These are phyloP conservation scores for Silene latifolia DNA, from an alignment of 148 eudicot species.

Conservation along the genomic window DNA sequence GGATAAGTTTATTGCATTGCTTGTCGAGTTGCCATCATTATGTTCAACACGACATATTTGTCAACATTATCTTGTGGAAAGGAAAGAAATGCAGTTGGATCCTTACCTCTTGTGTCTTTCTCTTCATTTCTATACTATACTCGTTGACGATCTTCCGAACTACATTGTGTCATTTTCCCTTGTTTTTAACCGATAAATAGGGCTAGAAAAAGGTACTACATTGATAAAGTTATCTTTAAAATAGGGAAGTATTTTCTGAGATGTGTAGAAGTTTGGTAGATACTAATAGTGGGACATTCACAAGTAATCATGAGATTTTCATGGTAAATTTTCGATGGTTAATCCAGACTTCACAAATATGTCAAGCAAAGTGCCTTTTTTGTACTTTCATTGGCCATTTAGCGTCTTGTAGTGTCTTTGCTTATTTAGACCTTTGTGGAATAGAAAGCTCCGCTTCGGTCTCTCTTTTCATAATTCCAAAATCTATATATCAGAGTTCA, in stretches of 20 bases:
- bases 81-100: constrained; percentile 1
- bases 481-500: neutral
- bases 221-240: neutral
- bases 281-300: neutral
- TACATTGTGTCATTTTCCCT: neutral
- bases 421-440: neutral
- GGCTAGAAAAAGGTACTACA: neutral
- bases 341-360: neutral
- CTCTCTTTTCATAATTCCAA: neutral
- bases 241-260: neutral
- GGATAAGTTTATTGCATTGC: neutral
- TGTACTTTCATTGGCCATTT: neutral
- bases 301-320: neutral
- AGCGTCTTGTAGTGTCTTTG: neutral
- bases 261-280: neutral
- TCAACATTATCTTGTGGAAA: neutral
- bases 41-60: neutral
- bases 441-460: neutral
- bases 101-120: neutral
- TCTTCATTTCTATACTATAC: neutral
- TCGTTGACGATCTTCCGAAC: neutral
- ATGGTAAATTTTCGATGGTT: neutral
- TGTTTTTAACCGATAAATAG: neutral
- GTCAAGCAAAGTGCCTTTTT: neutral
- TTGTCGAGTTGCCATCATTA: neutral